Base-by-base conservation (phyloP, 805 yeast species). In the Sugiyamaella valdiviana region DNA sequence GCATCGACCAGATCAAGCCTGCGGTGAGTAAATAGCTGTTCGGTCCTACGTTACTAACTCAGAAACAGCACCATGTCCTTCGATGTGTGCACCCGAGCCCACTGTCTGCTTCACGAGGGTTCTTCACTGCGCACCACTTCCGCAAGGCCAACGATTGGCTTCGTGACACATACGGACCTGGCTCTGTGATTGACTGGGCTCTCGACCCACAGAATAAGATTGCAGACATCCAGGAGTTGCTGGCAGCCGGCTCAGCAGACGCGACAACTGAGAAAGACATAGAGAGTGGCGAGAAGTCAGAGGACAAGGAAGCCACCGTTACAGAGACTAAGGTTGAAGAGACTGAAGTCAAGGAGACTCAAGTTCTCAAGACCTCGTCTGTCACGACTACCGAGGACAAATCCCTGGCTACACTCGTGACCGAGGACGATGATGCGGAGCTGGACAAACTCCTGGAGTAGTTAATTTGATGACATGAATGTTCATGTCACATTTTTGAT, bases 71-170 rank as follows among this genome's bases (percentile, higher is more conserved):
- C 47, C 52, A 75, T 38, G 77, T 86, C 0, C 66, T 93, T 22
- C 76, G 75, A 52, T 74, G 88, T 0, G 97, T 89, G 0, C 99
- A 93, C 66, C 99, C 99, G 0, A 85, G 95, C 22, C 99, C 99
- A 1, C 68, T 93, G 44, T 85, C 95, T 53, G 99, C 99, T 0
- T 74, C 83, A 16, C 70, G 95, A 39, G 96, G 93, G 1, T 93
- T 85, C 64, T 90, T 91, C 57, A 81, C 81, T 2, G 80, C 84
- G 56, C 68, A 71, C 19, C 96, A 88, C 59, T 91, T 89, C 65
- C 72, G 64, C 45, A 75, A 77, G 60, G 80, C 91, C 39, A 91
- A 93, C 62, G 78, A 78, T 6, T 91, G 96, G 95, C 70, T 91
- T 1, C 56, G 59, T 14, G 68, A 70, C 26, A 60, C 68, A 15